Evolutionary conservation across 2,329 filamentous ascomycete genomes (phyloP).

Genomic region (Xylariaceae sp.): DNA sequence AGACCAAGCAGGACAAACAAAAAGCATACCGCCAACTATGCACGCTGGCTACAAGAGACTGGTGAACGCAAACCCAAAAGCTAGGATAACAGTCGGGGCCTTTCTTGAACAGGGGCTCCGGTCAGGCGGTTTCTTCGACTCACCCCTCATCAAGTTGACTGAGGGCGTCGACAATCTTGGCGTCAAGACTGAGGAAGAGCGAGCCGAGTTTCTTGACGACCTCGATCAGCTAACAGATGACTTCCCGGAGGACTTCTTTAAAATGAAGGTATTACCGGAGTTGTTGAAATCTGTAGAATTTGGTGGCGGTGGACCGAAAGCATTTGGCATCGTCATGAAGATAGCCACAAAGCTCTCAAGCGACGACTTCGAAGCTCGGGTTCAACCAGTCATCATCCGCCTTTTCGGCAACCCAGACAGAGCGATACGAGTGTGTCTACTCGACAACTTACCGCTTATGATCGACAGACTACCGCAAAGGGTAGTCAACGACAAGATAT

Average conservation of each 20-base stretch:
- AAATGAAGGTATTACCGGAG: constrained; percentile 92
- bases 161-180: constrained; percentile 92
- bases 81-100: constrained; percentile 76
- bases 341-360: constrained; percentile 82
- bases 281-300: constrained; percentile 99
- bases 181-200: constrained; percentile 79
- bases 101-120: constrained; percentile 89
- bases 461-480: constrained; percentile 87
- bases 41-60: constrained; percentile 88
- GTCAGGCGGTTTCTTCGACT: constrained; percentile 85
- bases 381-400: constrained; percentile 83
- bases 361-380: constrained; percentile 82
- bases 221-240: constrained; percentile 86
- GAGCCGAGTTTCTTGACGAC: constrained; percentile 83
- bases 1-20: constrained; percentile 82
- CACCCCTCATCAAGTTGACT: constrained; percentile 84
- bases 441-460: constrained; percentile 87
- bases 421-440: constrained; percentile 82
- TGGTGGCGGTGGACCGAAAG: constrained; percentile 89
- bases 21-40: constrained; percentile 83
- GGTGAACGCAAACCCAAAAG: constrained; percentile 84
- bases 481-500: constrained; percentile 93
- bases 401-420: constrained; percentile 89
- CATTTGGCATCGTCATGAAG: constrained; percentile 83
- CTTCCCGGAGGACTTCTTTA: constrained; percentile 97